phyloP scores from a whole-genome alignment of 371 early-diverging fungal species.

The Mortierella sp. region DNA sequence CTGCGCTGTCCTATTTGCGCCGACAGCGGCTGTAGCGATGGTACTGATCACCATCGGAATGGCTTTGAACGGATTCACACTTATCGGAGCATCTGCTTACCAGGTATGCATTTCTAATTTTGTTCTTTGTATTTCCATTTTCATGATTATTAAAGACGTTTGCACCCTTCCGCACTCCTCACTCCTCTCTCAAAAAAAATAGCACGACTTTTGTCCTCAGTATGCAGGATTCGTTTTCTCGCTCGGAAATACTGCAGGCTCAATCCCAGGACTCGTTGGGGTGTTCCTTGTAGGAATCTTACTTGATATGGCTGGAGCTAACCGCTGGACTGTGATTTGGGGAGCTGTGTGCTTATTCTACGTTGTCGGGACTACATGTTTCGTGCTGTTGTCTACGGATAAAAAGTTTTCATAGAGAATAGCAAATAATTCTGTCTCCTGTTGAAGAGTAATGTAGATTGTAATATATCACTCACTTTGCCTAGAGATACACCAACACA shows the following conservation, averaged over 20 bases:
- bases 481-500: too few relatives aligned
- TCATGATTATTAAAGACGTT: neutral
- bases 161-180: neutral
- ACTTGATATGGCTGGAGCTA: constrained; percentile 12
- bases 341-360: constrained; percentile 29
- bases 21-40: constrained; percentile 38
- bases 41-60: constrained; percentile 45
- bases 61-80: constrained; percentile 52
- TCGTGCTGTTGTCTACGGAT: constrained; percentile 31
- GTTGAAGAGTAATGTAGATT: too few relatives aligned
- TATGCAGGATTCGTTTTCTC: constrained; percentile 56
- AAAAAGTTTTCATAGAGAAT: constrained; percentile 11
- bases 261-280: constrained; percentile 50
- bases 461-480: too few relatives aligned
- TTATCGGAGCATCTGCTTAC: constrained; percentile 53
- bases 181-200: neutral
- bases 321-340: constrained; percentile 53
- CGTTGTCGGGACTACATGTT: constrained; percentile 28
- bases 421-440: too few relatives aligned
- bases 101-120: constrained; percentile 29
- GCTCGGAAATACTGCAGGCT: constrained; percentile 55
- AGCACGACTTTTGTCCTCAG: constrained; percentile 56
- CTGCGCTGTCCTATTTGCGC: constrained; percentile 36
- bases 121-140: neutral
- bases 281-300: constrained; percentile 48